Evolutionary conservation across 148 eudicot genomes (phyloP).

Genomic region (Beta vulgaris): DNA sequence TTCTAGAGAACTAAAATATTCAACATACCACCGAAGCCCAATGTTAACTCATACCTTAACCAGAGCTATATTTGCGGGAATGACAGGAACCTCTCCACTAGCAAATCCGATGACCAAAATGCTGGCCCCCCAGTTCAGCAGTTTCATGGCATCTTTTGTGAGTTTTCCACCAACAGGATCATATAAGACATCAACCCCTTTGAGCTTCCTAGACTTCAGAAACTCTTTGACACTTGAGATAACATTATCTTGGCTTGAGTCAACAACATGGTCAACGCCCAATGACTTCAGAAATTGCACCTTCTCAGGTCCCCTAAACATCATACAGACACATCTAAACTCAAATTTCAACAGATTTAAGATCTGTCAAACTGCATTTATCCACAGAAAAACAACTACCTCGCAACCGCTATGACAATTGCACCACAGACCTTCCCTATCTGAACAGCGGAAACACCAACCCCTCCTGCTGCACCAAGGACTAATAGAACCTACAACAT

Average conservation of each 20-base stretch:
- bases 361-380: background rate
- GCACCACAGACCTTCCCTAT: conserved; percentile 92
- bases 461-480: conserved; percentile 99
- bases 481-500: conserved; percentile 74
- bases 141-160: conserved; percentile 71
- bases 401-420: conserved; percentile 84
- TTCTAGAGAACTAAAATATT: too few relatives aligned
- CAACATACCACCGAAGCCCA: too few relatives aligned
- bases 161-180: conserved; percentile 99
- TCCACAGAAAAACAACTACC: conserved; percentile 37
- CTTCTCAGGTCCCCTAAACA: conserved; percentile 83
- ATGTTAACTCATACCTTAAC: too few relatives aligned
- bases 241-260: conserved; percentile 54
- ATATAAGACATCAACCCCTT: conserved; percentile 91
- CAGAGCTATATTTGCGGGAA: conserved; percentile 90
- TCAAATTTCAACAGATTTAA: background rate
- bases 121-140: conserved; percentile 93
- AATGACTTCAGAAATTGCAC: conserved; percentile 67
- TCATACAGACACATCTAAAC: conserved; percentile 7
- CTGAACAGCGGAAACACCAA: conserved; percentile 95
- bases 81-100: conserved; percentile 91
- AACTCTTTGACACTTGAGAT: conserved; percentile 78
- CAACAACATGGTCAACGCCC: conserved; percentile 92
- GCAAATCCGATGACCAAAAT: conserved; percentile 94
- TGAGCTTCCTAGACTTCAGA: conserved; percentile 69